Evolutionary conservation across 805 yeast species (phyloP), one percentile per base, ranked within the genome.

Genomic region (Pichia thaimueangensis): DNA sequence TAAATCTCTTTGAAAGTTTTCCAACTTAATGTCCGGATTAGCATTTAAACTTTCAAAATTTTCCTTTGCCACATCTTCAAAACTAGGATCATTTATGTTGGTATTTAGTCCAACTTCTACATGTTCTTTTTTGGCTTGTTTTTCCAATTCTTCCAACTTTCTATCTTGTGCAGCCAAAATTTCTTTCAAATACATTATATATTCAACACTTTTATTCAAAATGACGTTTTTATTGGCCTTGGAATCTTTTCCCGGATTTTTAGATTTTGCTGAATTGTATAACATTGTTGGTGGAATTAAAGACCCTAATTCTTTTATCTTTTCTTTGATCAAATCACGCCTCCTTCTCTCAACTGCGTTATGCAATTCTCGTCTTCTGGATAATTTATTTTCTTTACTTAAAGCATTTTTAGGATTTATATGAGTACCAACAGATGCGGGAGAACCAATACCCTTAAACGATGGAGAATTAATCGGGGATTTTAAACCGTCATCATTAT

Each of bases 321-420:
- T 79, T 55, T 85, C 94, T 59, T 89, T 88, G 56, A 89, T 89
- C 52, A 86, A 70, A 60, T 91, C 97, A 48, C 97, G 72, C 57
- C 97, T 74, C 52, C 96, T 72, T 54, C 96, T 73, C 62, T 89
- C 97, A 5, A 89, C 97, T 1, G 95, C 96, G 58, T 89, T 89
- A 61, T 89, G 97, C 48, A 87, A 81, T 57, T 88, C 96, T 46
- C 95, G 68, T 48, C 96, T 73, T 48, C 95, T 72, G 47, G 78
- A 75, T 41, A 84, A 60, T 56, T 83, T 84, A 45, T 82, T 87
- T 41, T 83, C 94, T 54, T 77, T 78, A 4, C 74, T 61, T 30
- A 73, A 43, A 39, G 59, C 55, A 38, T 50, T 60, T 41, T 62
- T 63, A 4, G 64, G 63, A 35, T 62, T 62, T 50, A 62, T 43